Evolutionary conservation across 805 yeast species (phyloP).

Genomic region (Candida chilensis): DNA sequence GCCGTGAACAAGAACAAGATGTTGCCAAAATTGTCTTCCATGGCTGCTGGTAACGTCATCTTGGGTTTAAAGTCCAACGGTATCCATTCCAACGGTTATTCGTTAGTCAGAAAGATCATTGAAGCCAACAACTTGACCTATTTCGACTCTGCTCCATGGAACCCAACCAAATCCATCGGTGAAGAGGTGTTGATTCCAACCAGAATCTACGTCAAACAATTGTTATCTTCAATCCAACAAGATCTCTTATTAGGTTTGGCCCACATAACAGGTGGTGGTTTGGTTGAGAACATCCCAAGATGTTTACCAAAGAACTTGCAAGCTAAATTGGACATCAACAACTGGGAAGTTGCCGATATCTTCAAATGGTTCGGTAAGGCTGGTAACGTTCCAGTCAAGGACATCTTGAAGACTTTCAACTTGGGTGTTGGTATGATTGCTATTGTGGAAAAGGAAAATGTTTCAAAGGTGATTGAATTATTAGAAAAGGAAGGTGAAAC

Average conservation of each 20-base stretch:
- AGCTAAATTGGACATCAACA: conserved; percentile 69
- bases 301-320: conserved; percentile 75
- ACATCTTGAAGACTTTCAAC: conserved; percentile 85
- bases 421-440: conserved; percentile 96
- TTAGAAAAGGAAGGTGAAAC: conserved; percentile 64
- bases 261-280: conserved; percentile 97
- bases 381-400: conserved; percentile 82
- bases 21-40: conserved; percentile 59
- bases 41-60: conserved; percentile 74
- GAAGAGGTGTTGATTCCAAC: conserved; percentile 86
- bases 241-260: conserved; percentile 79
- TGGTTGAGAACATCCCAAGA: conserved; percentile 93
- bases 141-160: conserved; percentile 80
- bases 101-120: conserved; percentile 86
- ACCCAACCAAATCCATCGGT: conserved; percentile 64
- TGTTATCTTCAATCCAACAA: conserved; percentile 64
- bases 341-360: conserved; percentile 82
- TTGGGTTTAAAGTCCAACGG: conserved; percentile 90
- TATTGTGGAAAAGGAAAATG: conserved; percentile 67
- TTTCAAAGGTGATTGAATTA: conserved; percentile 39
- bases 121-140: conserved; percentile 68
- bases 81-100: conserved; percentile 93
- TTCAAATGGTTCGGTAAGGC: conserved; percentile 91
- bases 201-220: conserved; percentile 86
- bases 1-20: conserved; percentile 75